phyloP scores from a whole-genome alignment of 257 asterid species.

The Voacanga thouarsii region DNA sequence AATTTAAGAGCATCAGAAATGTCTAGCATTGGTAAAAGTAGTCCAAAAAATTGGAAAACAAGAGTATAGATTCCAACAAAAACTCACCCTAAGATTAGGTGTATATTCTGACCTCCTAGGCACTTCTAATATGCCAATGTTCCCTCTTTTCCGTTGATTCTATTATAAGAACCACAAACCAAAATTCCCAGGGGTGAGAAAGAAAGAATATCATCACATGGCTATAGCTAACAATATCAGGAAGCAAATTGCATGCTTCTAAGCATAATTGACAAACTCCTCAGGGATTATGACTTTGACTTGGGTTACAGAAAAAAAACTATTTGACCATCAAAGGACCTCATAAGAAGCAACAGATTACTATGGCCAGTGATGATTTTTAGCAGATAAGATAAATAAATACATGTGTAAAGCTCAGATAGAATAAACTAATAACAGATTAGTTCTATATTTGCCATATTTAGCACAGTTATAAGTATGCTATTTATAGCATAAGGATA shows the following conservation, averaged over 20 bases:
- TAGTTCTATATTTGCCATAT: neutral
- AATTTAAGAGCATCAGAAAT: neutral
- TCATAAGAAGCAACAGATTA: neutral
- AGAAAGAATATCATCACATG: neutral
- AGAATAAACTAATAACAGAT: neutral
- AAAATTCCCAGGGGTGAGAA: neutral
- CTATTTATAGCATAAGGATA: neutral
- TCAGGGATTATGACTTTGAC: neutral
- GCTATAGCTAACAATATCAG: neutral
- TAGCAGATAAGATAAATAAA: neutral
- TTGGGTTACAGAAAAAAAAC: neutral
- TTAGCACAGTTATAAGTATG: neutral
- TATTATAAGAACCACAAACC: neutral
- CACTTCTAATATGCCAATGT: neutral
- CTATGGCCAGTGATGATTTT: neutral
- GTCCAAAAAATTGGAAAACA: neutral
- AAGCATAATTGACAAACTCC: neutral
- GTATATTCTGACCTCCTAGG: neutral
- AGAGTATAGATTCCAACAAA: neutral
- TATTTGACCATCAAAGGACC: neutral
- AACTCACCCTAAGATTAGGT: neutral
- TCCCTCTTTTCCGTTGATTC: neutral
- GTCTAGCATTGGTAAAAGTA: neutral
- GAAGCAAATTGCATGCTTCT: neutral
- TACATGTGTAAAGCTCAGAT: neutral